phyloP scores from a whole-genome alignment of 495 filamentous ascomycete genomes.

The Trichocladium uniseriatum region DNA sequence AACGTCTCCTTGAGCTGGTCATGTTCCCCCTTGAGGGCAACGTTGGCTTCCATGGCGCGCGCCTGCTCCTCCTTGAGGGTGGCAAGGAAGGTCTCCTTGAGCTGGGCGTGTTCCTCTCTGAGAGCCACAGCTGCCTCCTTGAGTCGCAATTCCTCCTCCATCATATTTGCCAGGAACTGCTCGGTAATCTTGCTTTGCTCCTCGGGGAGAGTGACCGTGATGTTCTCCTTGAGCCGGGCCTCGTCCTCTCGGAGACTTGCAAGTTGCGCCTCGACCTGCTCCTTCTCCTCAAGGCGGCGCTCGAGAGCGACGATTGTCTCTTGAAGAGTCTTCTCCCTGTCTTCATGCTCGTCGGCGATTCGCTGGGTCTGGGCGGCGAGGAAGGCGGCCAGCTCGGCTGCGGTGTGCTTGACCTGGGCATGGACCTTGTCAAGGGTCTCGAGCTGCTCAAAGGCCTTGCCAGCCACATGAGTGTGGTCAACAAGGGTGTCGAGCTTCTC shows the following conservation, averaged over 20 bases:
- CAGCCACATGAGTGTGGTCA: constrained; percentile 49
- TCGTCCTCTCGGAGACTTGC: constrained; percentile 42
- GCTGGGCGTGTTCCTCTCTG: constrained; percentile 9
- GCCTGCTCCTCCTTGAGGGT: constrained; percentile 10
- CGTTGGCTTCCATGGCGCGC: constrained; percentile 5
- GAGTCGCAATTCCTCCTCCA: constrained; percentile 20
- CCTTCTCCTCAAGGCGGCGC: constrained; percentile 64
- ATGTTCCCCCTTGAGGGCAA: constrained; percentile 8
- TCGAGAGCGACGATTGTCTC: constrained; percentile 76
- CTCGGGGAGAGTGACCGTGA: constrained; percentile 38
- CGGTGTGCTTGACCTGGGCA: constrained; percentile 76
- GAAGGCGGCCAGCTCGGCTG: constrained; percentile 77
- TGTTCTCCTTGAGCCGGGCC: constrained; percentile 30
- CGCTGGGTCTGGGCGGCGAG: constrained; percentile 68
- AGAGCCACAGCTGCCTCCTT: constrained; percentile 11
- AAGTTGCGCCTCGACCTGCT: constrained; percentile 66
- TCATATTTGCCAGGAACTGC: constrained; percentile 20
- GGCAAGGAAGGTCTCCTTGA: constrained; percentile 10
- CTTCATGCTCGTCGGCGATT: constrained; percentile 68
- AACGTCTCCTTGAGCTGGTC: constrained; percentile 9
- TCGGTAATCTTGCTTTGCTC: constrained; percentile 37
- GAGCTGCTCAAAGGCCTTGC: constrained; percentile 50
- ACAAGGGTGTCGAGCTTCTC: constrained; percentile 82
- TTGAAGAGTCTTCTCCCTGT: constrained; percentile 70
- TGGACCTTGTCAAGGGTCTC: constrained; percentile 84